Evolutionary conservation across 495 filamentous ascomycete genomes (phyloP), one percentile per base, ranked within the genome.

Genomic region (Talaromyces nanjingensis): DNA sequence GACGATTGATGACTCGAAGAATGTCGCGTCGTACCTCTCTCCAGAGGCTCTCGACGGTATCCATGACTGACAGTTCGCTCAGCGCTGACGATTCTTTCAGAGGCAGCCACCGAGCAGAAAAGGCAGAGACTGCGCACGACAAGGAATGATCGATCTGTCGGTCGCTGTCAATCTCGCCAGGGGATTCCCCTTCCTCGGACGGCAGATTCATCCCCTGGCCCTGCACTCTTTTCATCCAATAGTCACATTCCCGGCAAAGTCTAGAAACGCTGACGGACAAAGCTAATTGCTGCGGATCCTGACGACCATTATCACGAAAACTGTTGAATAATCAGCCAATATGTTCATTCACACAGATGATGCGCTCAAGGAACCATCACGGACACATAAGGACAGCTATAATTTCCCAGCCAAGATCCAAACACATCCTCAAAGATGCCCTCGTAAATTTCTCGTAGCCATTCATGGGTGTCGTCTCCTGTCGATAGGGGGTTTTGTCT

Each of bases 191-290:
- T 14, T 62, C 60, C 14, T 62, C 60, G 20, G 9, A 18, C n/a
- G 16, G 47, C 9, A 24, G 2, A 8, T 24, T 49, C 6, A 33
- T 22, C 34, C 47, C 61, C 56, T 66, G 53, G 39, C 42, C 52
- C 34, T 68, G 64, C 37, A 68, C 39, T 49, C 59, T 42, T 31
- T 65, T 68, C 66, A 68, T 68, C 66, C 65, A 68, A n/a, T 66
- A 60, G 25, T 68, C 66, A 29, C 65, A 68, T 53, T 66, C 60
- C 52, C 59, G 55, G 37, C 66, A 68, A 31, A 68, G 61, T 2
- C 57, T 65, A 8, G 66, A 66, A 31, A 68, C 61, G 61, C 66
- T 68, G 57, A 68, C 66, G 6, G 66, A 65, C 2, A 68, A 42
- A 18, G 64, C 62, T 3, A 66, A 22, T 18, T 58, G 47, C 12